A percentile compares a stretch with the other conserved stretches of the same genome.
phyloP scores from a whole-genome alignment of 169 alveolate species.

The Plasmodium chabaudi region DNA sequence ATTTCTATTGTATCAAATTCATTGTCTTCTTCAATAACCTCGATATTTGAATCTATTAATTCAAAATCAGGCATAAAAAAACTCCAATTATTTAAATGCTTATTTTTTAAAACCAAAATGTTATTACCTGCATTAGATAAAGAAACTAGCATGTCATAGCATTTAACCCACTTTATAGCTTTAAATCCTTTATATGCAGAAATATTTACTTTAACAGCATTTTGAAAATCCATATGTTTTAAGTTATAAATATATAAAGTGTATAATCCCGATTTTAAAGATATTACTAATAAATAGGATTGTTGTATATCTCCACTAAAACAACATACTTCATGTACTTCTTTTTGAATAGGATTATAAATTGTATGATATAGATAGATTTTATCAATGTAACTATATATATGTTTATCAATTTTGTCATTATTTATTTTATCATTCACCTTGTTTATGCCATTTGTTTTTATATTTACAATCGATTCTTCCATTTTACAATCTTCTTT shows the following conservation, averaged over 20 bases:
- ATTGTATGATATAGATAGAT: slow-evolving; percentile 52
- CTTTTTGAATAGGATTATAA: slow-evolving; percentile 74
- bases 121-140: slow-evolving; percentile 40
- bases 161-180: slow-evolving; percentile 50
- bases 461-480: not conserved
- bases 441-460: not conserved
- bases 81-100: slow-evolving; percentile 75
- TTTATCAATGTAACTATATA: slow-evolving; percentile 45
- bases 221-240: slow-evolving; percentile 66
- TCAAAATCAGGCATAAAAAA: slow-evolving; percentile 69
- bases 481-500: not conserved
- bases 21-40: slow-evolving; percentile 68
- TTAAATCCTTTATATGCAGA: slow-evolving; percentile 73
- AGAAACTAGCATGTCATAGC: slow-evolving; percentile 66
- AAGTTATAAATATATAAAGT: slow-evolving; percentile 68
- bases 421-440: not conserved
- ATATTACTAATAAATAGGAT: slow-evolving; percentile 39
- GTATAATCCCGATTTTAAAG: slow-evolving; percentile 60
- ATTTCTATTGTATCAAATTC: slow-evolving; percentile 69
- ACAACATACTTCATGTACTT: slow-evolving; percentile 46
- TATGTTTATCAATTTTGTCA: not conserved
- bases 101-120: slow-evolving; percentile 47
- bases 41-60: slow-evolving; percentile 70
- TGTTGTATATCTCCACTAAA: slow-evolving; percentile 72
- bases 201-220: slow-evolving; percentile 64